Base-by-base conservation (phyloP, 768 basidiomycete species). In the Macrolepiota albuminosa region DNA sequence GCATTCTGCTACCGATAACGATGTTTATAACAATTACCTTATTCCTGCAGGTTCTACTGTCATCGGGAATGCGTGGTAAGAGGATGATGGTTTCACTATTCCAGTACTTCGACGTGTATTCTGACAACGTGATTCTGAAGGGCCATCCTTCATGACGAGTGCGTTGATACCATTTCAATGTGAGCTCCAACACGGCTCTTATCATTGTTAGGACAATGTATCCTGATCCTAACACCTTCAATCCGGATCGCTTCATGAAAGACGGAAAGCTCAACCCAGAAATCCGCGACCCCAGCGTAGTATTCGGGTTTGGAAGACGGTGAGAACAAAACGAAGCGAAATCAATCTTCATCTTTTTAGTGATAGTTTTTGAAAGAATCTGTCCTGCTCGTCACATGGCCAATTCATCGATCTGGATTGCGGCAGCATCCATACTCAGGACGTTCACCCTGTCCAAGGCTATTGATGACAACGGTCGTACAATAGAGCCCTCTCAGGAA, bases 231-330 rank as follows among this genome's bases (percentile, higher is more conserved):
- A 53, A 66, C 0, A 47, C 5, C 10, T 78, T 78, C 64, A 63
- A 66, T 10, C 77, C 76, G 4, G 77, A 74, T n/a, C 66, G 78
- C 7, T 78, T 74, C 60, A 48, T 72, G 67, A 63, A 76, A 64
- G 56, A 70, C 54, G 33, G 63, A 2, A 67, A 70, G 33, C 43
- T 64, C 33, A 60, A 64, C 14, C 57, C 46, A 7, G 58, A 52
- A 11, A 58, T 68, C 11, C 47, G 57, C 11, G 67, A 72, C 37
- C 42, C 57, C 21, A 58, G 29, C 21, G 34, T n/a, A 11, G 51
- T 36, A 4, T 58, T 70, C 57, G 70, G 69, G 10, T 71, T 71
- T 39, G 63, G 63, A 50, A 50, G 63, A 51, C 57, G 68, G 70
- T 60, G 45, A 36, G 40, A 21, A 46, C n/a, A 9, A 16, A 42